Percentiles rank a stretch among this genome's conserved stretches.
Conservation (phyloP, 106 monocot species). For the Apostasia ramifera region DNA sequence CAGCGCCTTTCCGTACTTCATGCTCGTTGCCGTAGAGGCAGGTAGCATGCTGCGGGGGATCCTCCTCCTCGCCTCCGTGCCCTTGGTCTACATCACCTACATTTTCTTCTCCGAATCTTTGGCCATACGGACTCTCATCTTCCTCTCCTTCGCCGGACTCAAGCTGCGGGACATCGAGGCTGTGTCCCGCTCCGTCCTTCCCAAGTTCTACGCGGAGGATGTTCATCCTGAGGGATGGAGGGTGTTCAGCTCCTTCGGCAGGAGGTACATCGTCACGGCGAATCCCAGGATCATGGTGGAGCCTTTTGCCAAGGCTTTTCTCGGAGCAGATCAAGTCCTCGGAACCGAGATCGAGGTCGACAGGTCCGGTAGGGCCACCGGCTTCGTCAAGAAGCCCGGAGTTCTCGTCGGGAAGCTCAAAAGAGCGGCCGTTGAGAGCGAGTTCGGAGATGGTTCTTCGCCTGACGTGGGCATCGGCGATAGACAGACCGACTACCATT, state of each 20-base stretch:
- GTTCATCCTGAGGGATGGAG: slow-evolving; percentile 47
- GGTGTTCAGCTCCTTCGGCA: slow-evolving; percentile 33
- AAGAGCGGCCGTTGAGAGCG: slow-evolving; percentile 7
- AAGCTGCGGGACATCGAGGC: slow-evolving; percentile 31
- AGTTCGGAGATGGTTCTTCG: slow-evolving; percentile 11
- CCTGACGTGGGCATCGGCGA: slow-evolving; percentile 18
- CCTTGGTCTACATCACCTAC: slow-evolving; percentile 19
- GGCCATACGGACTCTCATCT: slow-evolving; percentile 5
- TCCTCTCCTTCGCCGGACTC: slow-evolving; percentile 33
- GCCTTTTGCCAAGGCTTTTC: slow-evolving; percentile 40
- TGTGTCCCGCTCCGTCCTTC: slow-evolving; percentile 55
- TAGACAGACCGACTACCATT: slow-evolving; percentile 1
- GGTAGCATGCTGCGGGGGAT: slow-evolving; percentile 37
- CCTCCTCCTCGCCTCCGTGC: slow-evolving; percentile 27
- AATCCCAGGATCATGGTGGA: slow-evolving; percentile 54
- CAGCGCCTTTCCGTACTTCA: slow-evolving; percentile 53
- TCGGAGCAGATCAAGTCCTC: slow-evolving; percentile 40
- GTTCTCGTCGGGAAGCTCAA: slow-evolving; percentile 8
- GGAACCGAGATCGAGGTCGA: slow-evolving; percentile 47
- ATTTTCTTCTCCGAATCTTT: slow-evolving; percentile 27
- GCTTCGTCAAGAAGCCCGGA: slow-evolving; percentile 19
- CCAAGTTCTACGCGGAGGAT: slow-evolving; percentile 58
- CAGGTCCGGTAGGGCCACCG: slow-evolving; percentile 40
- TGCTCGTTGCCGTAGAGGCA: slow-evolving; percentile 43
- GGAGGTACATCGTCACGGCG: slow-evolving; percentile 29